These are phyloP conservation scores for Blepharisma japonicum DNA, from an alignment of 73 alveolate genomes.

Conservation along the genomic window DNA sequence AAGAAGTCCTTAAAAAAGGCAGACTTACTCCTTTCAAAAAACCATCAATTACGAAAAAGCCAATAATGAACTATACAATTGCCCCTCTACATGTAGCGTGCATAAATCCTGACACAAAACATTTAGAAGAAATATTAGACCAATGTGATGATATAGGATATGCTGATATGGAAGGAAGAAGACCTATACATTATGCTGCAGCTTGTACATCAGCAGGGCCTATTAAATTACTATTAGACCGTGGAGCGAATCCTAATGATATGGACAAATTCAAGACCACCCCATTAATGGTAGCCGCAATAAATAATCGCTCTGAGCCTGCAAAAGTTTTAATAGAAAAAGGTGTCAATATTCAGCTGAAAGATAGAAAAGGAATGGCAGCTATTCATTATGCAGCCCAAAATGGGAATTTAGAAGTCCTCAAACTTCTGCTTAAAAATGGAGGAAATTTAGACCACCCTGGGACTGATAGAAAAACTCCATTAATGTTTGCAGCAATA, in stretches of 20 bases:
- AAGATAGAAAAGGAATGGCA: conserved; percentile 74
- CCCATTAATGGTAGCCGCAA: conserved; percentile 86
- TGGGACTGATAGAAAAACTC: conserved; percentile 79
- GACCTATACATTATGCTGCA: conserved; percentile 96
- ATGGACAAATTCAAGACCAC: conserved; percentile 77
- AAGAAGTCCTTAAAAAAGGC: conserved; percentile 69
- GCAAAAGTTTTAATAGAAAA: conserved; percentile 59
- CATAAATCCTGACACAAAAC: conserved; percentile 85
- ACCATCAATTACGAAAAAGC: conserved; percentile 71
- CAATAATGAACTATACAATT: conserved; percentile 72
- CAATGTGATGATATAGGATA: conserved; percentile 64
- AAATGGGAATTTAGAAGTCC: conserved; percentile 76
- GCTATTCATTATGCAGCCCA: conserved; percentile 92
- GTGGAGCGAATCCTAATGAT: conserved; percentile 76
- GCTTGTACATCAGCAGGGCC: conserved; percentile 85
- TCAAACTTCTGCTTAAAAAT: conserved; percentile 72
- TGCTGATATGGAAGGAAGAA: conserved; percentile 79
- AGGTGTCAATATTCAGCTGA: conserved; percentile 47
- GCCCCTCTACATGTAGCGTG: conserved; percentile 97
- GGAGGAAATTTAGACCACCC: conserved; percentile 72
- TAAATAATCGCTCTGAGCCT: conserved; percentile 73
- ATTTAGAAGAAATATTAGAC: conserved; percentile 62
- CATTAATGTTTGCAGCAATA: conserved; percentile 84
- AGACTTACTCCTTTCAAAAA: conserved; percentile 57
- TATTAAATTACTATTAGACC: conserved; percentile 66